Percentiles rank a stretch among this genome's conserved stretches.
phyloP scores from a whole-genome alignment of 2,329 filamentous ascomycete genomes.

The Colletotrichum shisoi region DNA sequence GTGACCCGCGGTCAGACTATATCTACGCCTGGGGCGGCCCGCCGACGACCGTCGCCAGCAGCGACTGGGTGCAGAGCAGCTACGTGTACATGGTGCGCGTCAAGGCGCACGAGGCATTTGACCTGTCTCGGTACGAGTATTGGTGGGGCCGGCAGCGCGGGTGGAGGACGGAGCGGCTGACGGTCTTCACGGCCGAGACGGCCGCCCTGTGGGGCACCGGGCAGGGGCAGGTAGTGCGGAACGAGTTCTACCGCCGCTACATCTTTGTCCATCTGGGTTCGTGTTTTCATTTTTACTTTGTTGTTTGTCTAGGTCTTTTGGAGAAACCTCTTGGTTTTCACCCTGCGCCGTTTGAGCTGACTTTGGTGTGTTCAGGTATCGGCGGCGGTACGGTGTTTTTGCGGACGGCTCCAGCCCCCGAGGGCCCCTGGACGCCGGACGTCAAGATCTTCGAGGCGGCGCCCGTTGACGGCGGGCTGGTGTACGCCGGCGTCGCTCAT shows the following conservation, averaged over 20 bases:
- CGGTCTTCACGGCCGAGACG: slow-evolving; percentile 47
- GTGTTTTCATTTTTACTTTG: background rate
- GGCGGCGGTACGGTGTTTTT: slow-evolving; percentile 37
- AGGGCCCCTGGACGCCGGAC: slow-evolving; percentile 51
- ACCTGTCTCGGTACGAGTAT: slow-evolving; percentile 51
- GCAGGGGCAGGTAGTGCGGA: slow-evolving; percentile 52
- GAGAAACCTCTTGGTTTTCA: background rate
- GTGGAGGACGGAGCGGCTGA: slow-evolving; percentile 49
- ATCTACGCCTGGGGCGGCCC: slow-evolving; percentile 52
- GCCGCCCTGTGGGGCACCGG: slow-evolving; percentile 51
- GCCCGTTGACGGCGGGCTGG: slow-evolving; percentile 47
- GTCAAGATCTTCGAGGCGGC: slow-evolving; percentile 48
- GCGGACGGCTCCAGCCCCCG: slow-evolving; percentile 45
- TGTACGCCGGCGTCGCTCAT: slow-evolving; percentile 51
- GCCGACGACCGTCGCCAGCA: slow-evolving; percentile 44
- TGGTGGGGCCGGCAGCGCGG: slow-evolving; percentile 52
- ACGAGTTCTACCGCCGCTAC: slow-evolving; percentile 48
- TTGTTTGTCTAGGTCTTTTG: rapidly evolving
- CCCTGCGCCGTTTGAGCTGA: background rate
- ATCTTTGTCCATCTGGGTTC: slow-evolving; percentile 48
- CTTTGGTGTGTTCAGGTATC: background rate
- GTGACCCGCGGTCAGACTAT: slow-evolving; percentile 50
- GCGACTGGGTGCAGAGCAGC: slow-evolving; percentile 40
- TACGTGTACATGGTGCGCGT: slow-evolving; percentile 53
- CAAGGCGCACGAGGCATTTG: slow-evolving; percentile 48